These are phyloP conservation scores for Phanerodontia chrysosporium DNA, from an alignment of 768 basidiomycete genomes.

Conservation along the genomic window DNA sequence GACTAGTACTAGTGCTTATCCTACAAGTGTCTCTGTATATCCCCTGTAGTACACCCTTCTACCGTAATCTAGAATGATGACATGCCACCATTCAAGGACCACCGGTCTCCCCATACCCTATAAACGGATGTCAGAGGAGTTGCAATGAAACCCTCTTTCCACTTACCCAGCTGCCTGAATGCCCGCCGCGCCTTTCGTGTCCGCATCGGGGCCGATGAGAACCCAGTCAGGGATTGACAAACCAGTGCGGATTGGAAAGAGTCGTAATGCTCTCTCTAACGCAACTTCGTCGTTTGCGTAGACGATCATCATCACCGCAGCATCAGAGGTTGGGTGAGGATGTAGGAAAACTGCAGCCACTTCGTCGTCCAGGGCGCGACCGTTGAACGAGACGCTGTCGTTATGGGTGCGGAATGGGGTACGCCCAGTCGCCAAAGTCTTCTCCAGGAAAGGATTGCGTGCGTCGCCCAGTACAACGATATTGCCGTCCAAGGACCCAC, in stretches of 20 bases:
- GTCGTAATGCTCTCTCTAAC: slow-evolving; percentile 61
- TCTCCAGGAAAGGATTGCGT: slow-evolving; percentile 19
- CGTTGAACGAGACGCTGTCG: slow-evolving; percentile 10
- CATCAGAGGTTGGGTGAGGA: slow-evolving; percentile 46
- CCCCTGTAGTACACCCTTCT: slow-evolving; percentile 34
- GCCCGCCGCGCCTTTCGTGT: slow-evolving; percentile 65
- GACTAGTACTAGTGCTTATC: slow-evolving; percentile 25
- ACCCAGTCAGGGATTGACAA: slow-evolving; percentile 77
- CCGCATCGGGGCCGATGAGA: slow-evolving; percentile 49
- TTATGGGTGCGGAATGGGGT: slow-evolving; percentile 9
- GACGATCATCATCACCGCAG: slow-evolving; percentile 49
- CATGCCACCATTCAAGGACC: slow-evolving; percentile 32
- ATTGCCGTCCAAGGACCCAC: slow-evolving; percentile 39
- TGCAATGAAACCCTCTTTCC: background rate
- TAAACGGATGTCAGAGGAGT: background rate
- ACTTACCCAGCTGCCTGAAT: slow-evolving; percentile 73
- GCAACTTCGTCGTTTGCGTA: slow-evolving; percentile 51
- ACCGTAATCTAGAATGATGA: slow-evolving; percentile 34
- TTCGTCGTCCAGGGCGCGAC: slow-evolving; percentile 12
- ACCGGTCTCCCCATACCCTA: slow-evolving; percentile 30
- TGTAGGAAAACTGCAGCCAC: slow-evolving; percentile 58
- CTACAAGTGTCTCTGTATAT: slow-evolving; percentile 31
- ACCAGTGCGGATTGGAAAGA: slow-evolving; percentile 87
- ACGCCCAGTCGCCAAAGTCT: slow-evolving; percentile 8
- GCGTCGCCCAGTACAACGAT: slow-evolving; percentile 53